Evolutionary conservation across 306 rosid genomes (phyloP).

Genomic region (Macrotyloma uniflorum): DNA sequence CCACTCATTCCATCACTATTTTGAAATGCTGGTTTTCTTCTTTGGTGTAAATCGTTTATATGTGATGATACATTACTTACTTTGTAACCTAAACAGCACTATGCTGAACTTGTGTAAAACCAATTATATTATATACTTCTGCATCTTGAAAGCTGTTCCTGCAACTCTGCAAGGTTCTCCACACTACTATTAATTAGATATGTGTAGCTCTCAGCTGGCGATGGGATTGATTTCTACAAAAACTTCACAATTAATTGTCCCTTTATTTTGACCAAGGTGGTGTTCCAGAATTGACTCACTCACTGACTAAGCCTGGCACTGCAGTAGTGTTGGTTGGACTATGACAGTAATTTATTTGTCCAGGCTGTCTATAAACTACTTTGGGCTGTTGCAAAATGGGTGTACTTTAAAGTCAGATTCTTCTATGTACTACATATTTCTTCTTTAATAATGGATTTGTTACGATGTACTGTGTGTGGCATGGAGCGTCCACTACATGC

Average conservation of each 20-base stretch:
- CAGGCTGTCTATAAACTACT: constrained; percentile 24
- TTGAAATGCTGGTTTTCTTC: too few relatives aligned
- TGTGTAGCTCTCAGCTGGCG: not conserved
- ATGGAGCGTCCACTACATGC: not conserved
- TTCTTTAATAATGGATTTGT: constrained; percentile 8
- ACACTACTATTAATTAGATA: constrained; percentile 3
- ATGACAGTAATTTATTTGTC: constrained; percentile 24
- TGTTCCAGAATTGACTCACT: not conserved
- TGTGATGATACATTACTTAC: not conserved
- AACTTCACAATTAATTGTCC: not conserved
- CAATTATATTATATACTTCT: not conserved
- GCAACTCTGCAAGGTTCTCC: not conserved
- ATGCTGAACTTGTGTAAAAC: not conserved
- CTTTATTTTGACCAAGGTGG: not conserved
- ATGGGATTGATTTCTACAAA: too few relatives aligned
- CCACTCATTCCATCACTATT: too few relatives aligned
- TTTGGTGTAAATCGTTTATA: too few relatives aligned
- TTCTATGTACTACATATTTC: constrained; percentile 15
- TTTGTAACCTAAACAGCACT: not conserved
- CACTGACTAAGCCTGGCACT: not conserved
- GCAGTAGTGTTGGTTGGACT: constrained; percentile 31
- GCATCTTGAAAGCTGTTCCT: not conserved
- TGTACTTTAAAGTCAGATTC: not conserved
- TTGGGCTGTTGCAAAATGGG: not conserved
- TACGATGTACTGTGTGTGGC: not conserved